These are phyloP conservation scores for Hyparrhenia diplandra DNA, from an alignment of 176 grass and related monocot genomes.

Conservation along the genomic window DNA sequence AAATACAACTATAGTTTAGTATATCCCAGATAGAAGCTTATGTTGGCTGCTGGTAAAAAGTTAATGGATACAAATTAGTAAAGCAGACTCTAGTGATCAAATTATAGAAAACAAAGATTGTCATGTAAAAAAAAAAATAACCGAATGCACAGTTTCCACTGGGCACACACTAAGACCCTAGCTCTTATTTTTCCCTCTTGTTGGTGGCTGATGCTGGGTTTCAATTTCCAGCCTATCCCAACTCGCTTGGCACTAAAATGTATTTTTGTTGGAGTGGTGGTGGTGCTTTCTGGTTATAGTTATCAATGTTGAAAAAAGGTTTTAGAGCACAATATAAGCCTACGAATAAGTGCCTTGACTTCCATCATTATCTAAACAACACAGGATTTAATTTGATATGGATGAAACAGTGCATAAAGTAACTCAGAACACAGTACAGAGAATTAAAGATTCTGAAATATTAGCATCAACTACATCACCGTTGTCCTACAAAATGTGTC, in stretches of 20 bases:
- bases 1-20: neutral
- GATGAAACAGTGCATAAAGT: neutral
- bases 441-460: constrained; percentile 16
- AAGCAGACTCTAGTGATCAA: neutral
- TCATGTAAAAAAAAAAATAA: neutral
- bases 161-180: neutral
- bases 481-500: neutral
- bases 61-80: neutral
- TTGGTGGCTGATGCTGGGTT: neutral
- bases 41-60: neutral
- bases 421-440: neutral
- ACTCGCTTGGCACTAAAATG: neutral
- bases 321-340: neutral
- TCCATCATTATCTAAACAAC: neutral
- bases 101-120: neutral
- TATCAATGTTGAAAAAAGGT: neutral
- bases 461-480: neutral
- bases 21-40: neutral
- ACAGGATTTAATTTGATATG: neutral
- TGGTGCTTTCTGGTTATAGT: neutral
- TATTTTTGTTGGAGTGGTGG: neutral
- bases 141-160: neutral
- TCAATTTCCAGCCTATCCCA: neutral
- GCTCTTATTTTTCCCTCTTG: neutral
- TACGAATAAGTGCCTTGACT: neutral